A percentile compares a stretch with the other conserved stretches of the same genome.
Evolutionary conservation across 129 eudicot species (phyloP).

Genomic region (Silybum marianum): DNA sequence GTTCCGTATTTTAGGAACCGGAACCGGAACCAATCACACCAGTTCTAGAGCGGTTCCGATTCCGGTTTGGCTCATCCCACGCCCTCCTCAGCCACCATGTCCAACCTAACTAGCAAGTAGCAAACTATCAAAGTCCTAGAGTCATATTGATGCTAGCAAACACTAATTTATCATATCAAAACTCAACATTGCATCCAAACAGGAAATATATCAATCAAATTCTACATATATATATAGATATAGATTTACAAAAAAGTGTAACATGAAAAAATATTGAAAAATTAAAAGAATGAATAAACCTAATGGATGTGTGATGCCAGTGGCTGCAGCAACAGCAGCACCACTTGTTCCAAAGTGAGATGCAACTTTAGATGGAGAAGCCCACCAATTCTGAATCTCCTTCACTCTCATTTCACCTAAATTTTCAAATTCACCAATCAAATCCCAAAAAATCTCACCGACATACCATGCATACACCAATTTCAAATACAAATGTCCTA

Average conservation of each 20-base stretch:
- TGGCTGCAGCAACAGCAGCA: slow-evolving; percentile 88
- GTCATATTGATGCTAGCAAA: no score
- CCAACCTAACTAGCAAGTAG: not conserved
- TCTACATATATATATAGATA: not conserved
- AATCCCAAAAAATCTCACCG: not conserved
- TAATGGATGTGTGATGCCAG: slow-evolving; percentile 88
- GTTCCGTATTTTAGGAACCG: no score
- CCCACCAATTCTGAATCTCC: slow-evolving; percentile 47
- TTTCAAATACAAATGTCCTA: not conserved
- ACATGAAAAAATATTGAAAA: not conserved
- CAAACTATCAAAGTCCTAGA: not conserved
- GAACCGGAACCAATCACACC: no score
- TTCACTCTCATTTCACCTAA: slow-evolving; percentile 42
- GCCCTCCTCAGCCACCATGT: no score
- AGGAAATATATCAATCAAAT: not conserved
- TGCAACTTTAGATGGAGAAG: slow-evolving; percentile 60
- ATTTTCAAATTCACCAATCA: slow-evolving; percentile 24
- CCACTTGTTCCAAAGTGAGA: slow-evolving; percentile 98
- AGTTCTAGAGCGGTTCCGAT: no score
- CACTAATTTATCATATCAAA: not conserved
- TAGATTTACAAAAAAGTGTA: not conserved
- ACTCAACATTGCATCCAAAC: slow-evolving; percentile 12
- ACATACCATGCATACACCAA: not conserved
- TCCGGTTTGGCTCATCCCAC: no score
- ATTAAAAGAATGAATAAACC: slow-evolving; percentile 49